These are phyloP conservation scores for Collariella sp. DNA, from an alignment of 495 filamentous ascomycete genomes.

Conservation along the genomic window DNA sequence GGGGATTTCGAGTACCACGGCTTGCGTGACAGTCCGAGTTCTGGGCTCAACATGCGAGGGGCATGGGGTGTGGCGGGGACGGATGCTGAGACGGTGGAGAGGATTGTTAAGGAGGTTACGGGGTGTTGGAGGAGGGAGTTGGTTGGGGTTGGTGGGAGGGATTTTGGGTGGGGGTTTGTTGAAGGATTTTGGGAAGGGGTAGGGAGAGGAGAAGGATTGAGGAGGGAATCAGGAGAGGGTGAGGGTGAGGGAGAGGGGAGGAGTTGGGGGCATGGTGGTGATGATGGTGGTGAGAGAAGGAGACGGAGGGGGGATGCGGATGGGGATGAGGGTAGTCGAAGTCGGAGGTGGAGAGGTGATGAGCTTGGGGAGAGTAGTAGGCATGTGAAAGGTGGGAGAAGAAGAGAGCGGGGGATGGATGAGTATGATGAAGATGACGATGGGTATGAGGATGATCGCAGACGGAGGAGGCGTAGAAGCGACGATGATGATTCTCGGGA, in stretches of 20 bases:
- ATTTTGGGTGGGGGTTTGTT: constrained; percentile 22
- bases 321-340: not conserved
- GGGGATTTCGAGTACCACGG: constrained; percentile 27
- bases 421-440: constrained; percentile 12
- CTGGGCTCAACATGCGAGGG: constrained; percentile 16
- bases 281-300: not conserved
- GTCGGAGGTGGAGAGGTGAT: not conserved
- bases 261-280: too few species aligned
- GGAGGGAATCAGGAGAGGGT: not conserved
- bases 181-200: constrained; percentile 4
- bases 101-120: constrained; percentile 26
- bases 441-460: constrained; percentile 13
- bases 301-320: not conserved
- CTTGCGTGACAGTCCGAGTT: constrained; percentile 4
- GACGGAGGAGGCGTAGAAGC: constrained; percentile 9
- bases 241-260: not conserved
- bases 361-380: constrained; percentile 9
- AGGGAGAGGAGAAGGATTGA: constrained; percentile 2
- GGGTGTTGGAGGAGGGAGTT: constrained; percentile 29
- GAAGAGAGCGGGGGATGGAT: constrained; percentile 2
- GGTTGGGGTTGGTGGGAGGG: constrained; percentile 23
- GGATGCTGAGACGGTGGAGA: constrained; percentile 25
- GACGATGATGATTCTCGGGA: not conserved
- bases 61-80: constrained; percentile 26
- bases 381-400: not conserved